Evolutionary conservation across 257 asterid genomes (phyloP), one percentile per base, ranked within the genome.

Genomic region (Vinca minor): DNA sequence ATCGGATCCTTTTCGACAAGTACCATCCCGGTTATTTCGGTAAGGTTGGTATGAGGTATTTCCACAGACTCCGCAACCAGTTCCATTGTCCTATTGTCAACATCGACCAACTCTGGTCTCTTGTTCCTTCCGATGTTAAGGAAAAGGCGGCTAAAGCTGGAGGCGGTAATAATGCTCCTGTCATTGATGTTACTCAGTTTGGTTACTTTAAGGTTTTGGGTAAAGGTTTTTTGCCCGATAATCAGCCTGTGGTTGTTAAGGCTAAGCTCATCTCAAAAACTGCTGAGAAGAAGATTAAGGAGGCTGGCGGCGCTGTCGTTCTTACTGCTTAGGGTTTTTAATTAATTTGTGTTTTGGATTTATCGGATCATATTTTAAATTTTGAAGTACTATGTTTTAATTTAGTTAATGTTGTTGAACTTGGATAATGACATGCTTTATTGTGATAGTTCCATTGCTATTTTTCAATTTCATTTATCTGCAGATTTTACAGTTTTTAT

Each of bases 1-100:
- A 85, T 83, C 82, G 89, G 3, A 85, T 85, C 78, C 85, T 85
- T 54, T 85, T 85, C 81, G 94, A 85, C 77, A 85, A 85, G 83
- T 85, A 85, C 38, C 92, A 85, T 23, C 92, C 88, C 0, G 88
- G 92, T 1, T 85, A 83, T 81, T n/a, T n/a, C n/a, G n/a, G n/a
- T n/a, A n/a, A n/a, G n/a, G n/a, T n/a, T n/a, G n/a, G n/a, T n/a
- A n/a, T n/a, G n/a, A n/a, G n/a, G n/a, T n/a, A n/a, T n/a, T n/a
- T n/a, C n/a, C n/a, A n/a, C n/a, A n/a, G n/a, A 45, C 67, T 63
- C 23, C 67, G 67, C 25, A 63, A 63, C 57, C 8, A 63, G 18
- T 63, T 63, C 15, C n/a, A 63, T 29, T 63, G 55, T 3, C 67
- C 67, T 1, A 63, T 63, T 47, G 41, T 63, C 44, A 63, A 63